Percentiles rank a stretch among this genome's conserved stretches.
Evolutionary conservation across 164 flowering plant species (phyloP).

Genomic region (Chimonanthus salicifolius): DNA sequence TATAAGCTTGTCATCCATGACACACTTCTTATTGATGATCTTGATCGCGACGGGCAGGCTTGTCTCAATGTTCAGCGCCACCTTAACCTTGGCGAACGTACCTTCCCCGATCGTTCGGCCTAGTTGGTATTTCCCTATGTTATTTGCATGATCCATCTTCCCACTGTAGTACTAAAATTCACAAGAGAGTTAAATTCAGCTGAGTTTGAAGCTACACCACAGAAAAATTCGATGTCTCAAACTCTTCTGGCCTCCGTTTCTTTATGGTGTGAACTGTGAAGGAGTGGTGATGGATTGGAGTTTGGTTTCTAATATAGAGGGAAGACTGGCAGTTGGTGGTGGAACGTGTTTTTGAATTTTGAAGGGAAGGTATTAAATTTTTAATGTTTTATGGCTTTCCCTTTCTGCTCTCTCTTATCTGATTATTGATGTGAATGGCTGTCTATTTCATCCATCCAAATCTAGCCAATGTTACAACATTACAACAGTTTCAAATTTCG

Average conservation of each 20-base stretch:
- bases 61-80: slow-evolving; percentile 38
- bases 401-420: not conserved
- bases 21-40: slow-evolving; percentile 63
- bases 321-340: slow-evolving; percentile 3
- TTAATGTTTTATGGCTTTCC: no score
- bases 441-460: no score
- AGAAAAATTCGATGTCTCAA: not conserved
- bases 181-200: not conserved
- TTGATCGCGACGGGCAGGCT: slow-evolving; percentile 55
- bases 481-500: no score
- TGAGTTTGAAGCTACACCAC: not conserved
- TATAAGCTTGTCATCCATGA: slow-evolving; percentile 47
- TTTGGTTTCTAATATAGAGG: not conserved
- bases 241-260: not conserved
- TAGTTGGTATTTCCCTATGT: slow-evolving; percentile 59
- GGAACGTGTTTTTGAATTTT: not conserved
- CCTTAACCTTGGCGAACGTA: slow-evolving; percentile 70
- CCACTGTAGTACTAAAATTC: not conserved
- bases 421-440: no score
- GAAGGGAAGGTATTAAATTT: not conserved
- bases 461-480: no score
- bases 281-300: not conserved
- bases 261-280: not conserved
- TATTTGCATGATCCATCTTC: slow-evolving; percentile 42
- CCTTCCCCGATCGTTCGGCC: slow-evolving; percentile 69